Percentiles rank a stretch among this genome's conserved stretches.
phyloP scores from a whole-genome alignment of 179 eudicot genomes.

The Actinidia chinensis region DNA sequence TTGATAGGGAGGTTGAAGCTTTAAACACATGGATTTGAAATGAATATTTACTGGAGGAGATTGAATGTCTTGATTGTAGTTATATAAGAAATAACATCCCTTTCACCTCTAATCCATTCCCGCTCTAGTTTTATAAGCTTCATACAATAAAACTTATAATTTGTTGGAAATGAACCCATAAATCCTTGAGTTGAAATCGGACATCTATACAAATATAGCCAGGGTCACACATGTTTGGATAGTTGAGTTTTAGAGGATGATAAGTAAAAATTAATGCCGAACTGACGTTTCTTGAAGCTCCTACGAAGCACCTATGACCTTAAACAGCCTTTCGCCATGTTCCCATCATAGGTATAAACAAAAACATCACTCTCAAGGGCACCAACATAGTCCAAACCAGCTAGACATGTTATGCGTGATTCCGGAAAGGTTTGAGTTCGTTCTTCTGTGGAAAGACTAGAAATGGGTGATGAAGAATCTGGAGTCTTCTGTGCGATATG shows the following conservation, averaged over 20 bases:
- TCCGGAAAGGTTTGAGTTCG: conserved; percentile 73
- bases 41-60: too few relatives aligned
- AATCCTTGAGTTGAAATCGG: neutral
- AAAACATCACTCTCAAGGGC: conserved; percentile 92
- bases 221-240: too few relatives aligned
- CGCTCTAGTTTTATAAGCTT: neutral
- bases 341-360: conserved; percentile 94
- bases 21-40: too few relatives aligned
- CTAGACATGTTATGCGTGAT: conserved; percentile 97
- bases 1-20: too few relatives aligned
- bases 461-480: conserved; percentile 88
- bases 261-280: conserved; percentile 73
- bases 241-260: neutral
- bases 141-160: neutral
- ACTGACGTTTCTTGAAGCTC: conserved; percentile 71
- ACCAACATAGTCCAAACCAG: conserved; percentile 90
- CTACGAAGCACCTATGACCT: conserved; percentile 96
- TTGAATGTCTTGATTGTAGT: too few relatives aligned
- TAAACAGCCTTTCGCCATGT: conserved; percentile 99
- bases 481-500: conserved; percentile 54
- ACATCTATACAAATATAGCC: neutral
- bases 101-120: too few relatives aligned
- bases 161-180: neutral
- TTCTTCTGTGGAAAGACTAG: conserved; percentile 63
- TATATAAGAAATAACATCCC: too few relatives aligned